These are phyloP conservation scores for Magnaporthiopsis incrustans DNA, from an alignment of 2,329 filamentous ascomycete genomes.

Conservation along the genomic window DNA sequence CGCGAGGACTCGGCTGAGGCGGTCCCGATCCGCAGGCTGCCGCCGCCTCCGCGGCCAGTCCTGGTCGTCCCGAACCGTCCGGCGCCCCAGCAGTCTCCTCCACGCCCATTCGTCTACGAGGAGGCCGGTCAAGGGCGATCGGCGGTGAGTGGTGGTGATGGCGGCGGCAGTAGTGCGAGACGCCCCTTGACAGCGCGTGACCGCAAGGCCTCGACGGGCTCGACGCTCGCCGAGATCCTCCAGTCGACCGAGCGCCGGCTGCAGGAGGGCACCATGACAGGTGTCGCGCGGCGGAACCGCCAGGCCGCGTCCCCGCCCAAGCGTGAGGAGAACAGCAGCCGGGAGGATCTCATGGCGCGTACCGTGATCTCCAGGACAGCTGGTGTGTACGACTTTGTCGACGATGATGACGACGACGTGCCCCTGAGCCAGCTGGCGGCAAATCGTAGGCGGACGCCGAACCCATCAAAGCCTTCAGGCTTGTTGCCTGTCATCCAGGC, in stretches of 20 bases:
- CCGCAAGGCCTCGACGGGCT: slow-evolving; percentile 31
- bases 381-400: not conserved
- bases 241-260: slow-evolving; percentile 44
- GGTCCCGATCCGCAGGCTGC: slow-evolving; percentile 1
- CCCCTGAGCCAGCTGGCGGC: not conserved
- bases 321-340: slow-evolving; percentile 3
- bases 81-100: not conserved
- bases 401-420: not conserved
- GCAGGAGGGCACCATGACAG: slow-evolving; percentile 12
- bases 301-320: slow-evolving; percentile 19
- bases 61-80: slow-evolving; percentile 9
- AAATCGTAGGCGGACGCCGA: slow-evolving; percentile 11
- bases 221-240: slow-evolving; percentile 42
- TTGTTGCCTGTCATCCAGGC: slow-evolving; percentile 9
- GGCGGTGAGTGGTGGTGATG: not conserved
- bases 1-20: not conserved
- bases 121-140: not conserved
- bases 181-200: slow-evolving; percentile 15
- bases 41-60: slow-evolving; percentile 10
- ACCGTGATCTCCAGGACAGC: not conserved
- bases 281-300: slow-evolving; percentile 18
- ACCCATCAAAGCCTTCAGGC: slow-evolving; percentile 3
- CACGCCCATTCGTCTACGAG: not conserved
- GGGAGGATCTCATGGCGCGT: not conserved
- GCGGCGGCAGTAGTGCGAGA: slow-evolving; percentile 8